Conservation (phyloP, 352 stramenopile species). For the Hyphochytrium catenoides region DNA sequence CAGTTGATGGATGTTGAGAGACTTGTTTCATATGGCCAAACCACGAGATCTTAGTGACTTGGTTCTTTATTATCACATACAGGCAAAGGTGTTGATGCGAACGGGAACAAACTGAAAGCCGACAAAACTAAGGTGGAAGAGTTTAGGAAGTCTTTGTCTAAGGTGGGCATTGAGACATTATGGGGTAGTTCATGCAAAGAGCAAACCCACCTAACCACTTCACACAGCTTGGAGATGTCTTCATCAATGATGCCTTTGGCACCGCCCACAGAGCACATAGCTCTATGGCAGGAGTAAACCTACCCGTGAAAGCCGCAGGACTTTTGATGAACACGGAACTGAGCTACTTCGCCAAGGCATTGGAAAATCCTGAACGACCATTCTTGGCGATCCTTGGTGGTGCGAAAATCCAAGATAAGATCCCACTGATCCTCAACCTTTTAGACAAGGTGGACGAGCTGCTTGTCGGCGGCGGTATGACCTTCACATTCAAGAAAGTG, state of each 20-base stretch:
- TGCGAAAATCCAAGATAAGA: conserved; percentile 98
- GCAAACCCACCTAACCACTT: no score
- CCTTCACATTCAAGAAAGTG: conserved; percentile 99
- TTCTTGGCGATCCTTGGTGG: conserved; percentile 96
- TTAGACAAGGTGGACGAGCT: conserved; percentile 97
- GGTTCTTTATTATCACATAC: no score
- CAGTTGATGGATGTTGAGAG: no score
- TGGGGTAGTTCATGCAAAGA: no score
- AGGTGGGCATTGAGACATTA: no score
- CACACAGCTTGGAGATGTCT: conserved; percentile 78
- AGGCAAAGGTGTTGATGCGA: conserved; percentile 49
- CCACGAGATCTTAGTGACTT: no score
- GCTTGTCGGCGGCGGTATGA: conserved; percentile 96
- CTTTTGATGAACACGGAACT: conserved; percentile 99
- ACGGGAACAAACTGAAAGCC: conserved; percentile 53
- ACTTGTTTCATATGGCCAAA: no score
- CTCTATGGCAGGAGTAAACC: conserved; percentile 88
- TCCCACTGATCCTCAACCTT: conserved; percentile 97
- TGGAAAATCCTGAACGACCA: conserved; percentile 86
- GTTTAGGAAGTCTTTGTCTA: conserved; percentile 72
- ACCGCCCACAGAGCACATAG: conserved; percentile 95
- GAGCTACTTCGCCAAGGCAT: conserved; percentile 95
- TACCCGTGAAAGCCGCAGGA: conserved; percentile 65
- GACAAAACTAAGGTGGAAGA: conserved; percentile 76
- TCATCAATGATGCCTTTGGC: conserved; percentile 98